Evolutionary conservation across 805 yeast species (phyloP), one percentile per base, ranked within the genome.

Genomic region (Barnettozyma vustinii): DNA sequence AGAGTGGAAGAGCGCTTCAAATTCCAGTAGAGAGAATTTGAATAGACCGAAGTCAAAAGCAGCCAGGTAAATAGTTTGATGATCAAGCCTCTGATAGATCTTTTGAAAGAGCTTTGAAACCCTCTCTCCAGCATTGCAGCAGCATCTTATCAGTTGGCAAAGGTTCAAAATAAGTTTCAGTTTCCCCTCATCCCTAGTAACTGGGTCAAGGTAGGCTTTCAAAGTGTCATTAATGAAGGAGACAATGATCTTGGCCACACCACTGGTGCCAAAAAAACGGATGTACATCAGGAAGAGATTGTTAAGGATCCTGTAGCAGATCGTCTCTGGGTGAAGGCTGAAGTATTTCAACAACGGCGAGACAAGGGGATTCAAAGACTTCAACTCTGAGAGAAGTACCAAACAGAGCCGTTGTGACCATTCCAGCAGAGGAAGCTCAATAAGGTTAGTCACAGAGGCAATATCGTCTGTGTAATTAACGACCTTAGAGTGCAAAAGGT

Each of bases 21-120:
- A 62, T 1, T 72, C 33, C 52, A 68, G 51, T 20, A 66, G 54
- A 1, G 74, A 70, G 35, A 71, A 57, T 16, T 61, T 58, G 13
- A 51, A 45, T 44, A 62, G 51, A 1, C 58, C 64, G 19, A 58
- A 50, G 2, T 36, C 20, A 4, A 53, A 33, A 0, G 74, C 66
- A 1, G 59, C 43, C 8, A 46, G 30, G 20, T 60, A 54, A 39
- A 60, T 47, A 2, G 20, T 47, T 1, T 37, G 9, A 8, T 51
- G 46, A 35, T 61, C 57, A 10, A 71, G 42, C 3, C 39, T 43
- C 4, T 52, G 18, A 41, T 63, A 68, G 1, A 63, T 44, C 4
- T 49, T 32, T 1, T 25, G 37, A 37, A 58, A 61, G 5, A 47
- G 48, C 8, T 50, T 52, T 16, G 56, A 48, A 1, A 52, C 56